phyloP scores from a whole-genome alignment of 2,329 filamentous ascomycete species.

The Neofusicoccum parvum region DNA sequence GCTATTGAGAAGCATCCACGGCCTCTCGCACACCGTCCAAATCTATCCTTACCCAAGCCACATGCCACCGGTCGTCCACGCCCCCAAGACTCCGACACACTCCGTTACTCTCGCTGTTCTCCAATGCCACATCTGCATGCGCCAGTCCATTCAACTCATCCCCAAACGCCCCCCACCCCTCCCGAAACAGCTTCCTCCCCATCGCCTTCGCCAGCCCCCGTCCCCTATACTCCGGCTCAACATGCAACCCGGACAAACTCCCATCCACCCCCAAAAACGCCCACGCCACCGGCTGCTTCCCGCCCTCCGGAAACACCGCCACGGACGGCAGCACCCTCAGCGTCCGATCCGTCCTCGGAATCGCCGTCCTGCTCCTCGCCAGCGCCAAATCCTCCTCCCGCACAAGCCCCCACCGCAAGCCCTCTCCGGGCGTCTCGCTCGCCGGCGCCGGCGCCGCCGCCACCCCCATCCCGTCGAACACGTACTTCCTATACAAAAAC shows the following conservation, averaged over 20 bases:
- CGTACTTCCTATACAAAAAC: slow-evolving; percentile 55
- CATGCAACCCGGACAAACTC: slow-evolving; percentile 63
- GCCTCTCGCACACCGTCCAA: slow-evolving; percentile 25
- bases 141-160: neutral
- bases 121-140: slow-evolving; percentile 62
- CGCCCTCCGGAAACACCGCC: slow-evolving; percentile 39
- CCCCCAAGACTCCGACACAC: slow-evolving; percentile 66
- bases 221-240: slow-evolving; percentile 61
- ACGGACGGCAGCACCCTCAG: slow-evolving; percentile 43
- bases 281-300: slow-evolving; percentile 61
- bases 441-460: slow-evolving; percentile 35
- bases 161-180: slow-evolving; percentile 34
- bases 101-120: slow-evolving; percentile 62
- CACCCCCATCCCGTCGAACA: slow-evolving; percentile 45
- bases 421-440: slow-evolving; percentile 50
- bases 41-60: slow-evolving; percentile 59
- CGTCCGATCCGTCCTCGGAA: slow-evolving; percentile 57
- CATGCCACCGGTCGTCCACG: slow-evolving; percentile 52
- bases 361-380: slow-evolving; percentile 55
- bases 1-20: neutral
- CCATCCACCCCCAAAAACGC: slow-evolving; percentile 65
- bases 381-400: slow-evolving; percentile 56
- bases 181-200: slow-evolving; percentile 59
- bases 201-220: slow-evolving; percentile 65
- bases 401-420: slow-evolving; percentile 59